Percentiles rank a stretch among this genome's conserved stretches.
These are phyloP conservation scores for Russula lepida DNA, from an alignment of 768 basidiomycete genomes.

Conservation along the genomic window DNA sequence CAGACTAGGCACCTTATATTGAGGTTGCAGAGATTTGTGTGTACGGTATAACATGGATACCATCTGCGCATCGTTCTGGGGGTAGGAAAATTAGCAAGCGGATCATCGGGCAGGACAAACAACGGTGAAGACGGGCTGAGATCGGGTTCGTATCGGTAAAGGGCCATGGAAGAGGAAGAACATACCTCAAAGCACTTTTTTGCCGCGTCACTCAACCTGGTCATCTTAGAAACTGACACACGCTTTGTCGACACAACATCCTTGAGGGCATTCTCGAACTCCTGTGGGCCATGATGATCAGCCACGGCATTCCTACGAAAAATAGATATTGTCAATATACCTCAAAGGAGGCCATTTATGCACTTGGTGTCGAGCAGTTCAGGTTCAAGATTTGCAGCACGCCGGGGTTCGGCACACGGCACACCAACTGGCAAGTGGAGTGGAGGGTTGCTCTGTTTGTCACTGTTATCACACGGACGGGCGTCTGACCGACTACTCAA, in stretches of 20 bases:
- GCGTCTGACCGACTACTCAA: not conserved
- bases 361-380: not conserved
- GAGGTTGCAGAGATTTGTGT: constrained; percentile 65
- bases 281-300: constrained; percentile 35
- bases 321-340: constrained; percentile 2
- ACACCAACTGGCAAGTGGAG: not conserved
- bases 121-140: not conserved
- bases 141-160: not conserved
- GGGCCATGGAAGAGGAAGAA: not conserved
- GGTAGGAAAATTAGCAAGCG: not conserved
- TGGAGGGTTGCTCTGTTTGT: constrained; percentile 7
- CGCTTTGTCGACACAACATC: constrained; percentile 77
- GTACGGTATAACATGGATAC: constrained; percentile 84
- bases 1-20: constrained; percentile 75
- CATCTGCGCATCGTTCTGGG: constrained; percentile 75
- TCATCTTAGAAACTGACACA: constrained; percentile 82
- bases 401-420: not conserved
- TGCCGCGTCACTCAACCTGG: constrained; percentile 63
- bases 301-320: not conserved
- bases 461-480: constrained; percentile 3
- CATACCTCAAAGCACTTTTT: constrained; percentile 72
- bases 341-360: constrained; percentile 23
- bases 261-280: constrained; percentile 73
- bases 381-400: not conserved
- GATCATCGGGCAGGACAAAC: not conserved